Conservation (phyloP, 2,329 filamentous ascomycete species). For the Ceratocystis eucalypticola region DNA sequence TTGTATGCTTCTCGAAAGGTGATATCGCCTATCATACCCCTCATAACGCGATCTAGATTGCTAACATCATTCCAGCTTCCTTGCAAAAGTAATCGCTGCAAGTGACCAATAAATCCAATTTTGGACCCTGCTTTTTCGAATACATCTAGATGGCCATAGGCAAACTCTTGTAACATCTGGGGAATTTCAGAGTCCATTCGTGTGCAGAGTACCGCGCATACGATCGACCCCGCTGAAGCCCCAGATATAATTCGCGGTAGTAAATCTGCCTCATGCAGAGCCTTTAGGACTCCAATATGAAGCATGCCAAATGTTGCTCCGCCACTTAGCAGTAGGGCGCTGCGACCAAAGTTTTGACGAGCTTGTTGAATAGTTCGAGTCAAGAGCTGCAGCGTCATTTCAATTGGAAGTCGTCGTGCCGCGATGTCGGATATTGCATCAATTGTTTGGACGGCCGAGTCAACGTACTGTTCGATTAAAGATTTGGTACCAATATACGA, state of each 20-base stretch:
- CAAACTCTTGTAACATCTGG: slow-evolving; percentile 52
- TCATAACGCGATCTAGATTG: slow-evolving; percentile 71
- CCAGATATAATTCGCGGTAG: slow-evolving; percentile 79
- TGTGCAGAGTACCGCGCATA: slow-evolving; percentile 66
- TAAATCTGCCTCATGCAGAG: slow-evolving; percentile 58
- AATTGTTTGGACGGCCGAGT: slow-evolving; percentile 63
- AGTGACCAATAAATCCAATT: slow-evolving; percentile 49
- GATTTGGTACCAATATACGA: slow-evolving; percentile 76
- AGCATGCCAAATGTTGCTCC: slow-evolving; percentile 87
- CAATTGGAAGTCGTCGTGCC: slow-evolving; percentile 34
- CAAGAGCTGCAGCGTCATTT: slow-evolving; percentile 43
- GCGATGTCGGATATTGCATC: slow-evolving; percentile 53
- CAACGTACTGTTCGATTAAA: slow-evolving; percentile 76
- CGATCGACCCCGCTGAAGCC: slow-evolving; percentile 76
- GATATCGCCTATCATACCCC: slow-evolving; percentile 65
- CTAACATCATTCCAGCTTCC: slow-evolving; percentile 76
- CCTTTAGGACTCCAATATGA: slow-evolving; percentile 76
- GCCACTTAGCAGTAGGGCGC: slow-evolving; percentile 68
- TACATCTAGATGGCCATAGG: slow-evolving; percentile 66
- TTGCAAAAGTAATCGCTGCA: slow-evolving; percentile 62
- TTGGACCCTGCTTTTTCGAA: slow-evolving; percentile 46
- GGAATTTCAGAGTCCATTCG: slow-evolving; percentile 68
- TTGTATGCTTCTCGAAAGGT: slow-evolving; percentile 96
- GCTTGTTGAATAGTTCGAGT: slow-evolving; percentile 58
- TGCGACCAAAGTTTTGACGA: slow-evolving; percentile 72